Evolutionary conservation across 106 monocot species (phyloP).

Genomic region (Platanthera zijinensis): DNA sequence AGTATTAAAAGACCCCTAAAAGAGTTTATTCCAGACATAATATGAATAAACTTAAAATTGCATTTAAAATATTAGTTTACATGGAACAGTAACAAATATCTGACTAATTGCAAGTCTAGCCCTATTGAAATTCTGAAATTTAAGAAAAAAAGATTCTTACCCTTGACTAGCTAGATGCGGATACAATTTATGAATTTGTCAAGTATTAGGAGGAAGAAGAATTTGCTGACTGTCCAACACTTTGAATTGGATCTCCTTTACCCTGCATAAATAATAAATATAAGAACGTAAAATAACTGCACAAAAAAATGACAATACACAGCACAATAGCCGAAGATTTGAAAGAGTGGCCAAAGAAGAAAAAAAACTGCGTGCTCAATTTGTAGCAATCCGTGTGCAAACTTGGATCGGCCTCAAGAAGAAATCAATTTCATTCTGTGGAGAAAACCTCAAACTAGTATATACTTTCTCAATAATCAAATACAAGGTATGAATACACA

Average conservation of each 20-base stretch:
- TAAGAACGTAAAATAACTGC: not conserved
- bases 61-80: not conserved
- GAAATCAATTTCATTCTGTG: no score
- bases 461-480: no score
- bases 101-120: not conserved
- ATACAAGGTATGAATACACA: no score
- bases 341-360: no score
- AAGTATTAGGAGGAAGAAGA: not conserved
- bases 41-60: not conserved
- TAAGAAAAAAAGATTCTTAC: not conserved
- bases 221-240: not conserved
- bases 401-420: no score
- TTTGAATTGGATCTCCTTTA: not conserved
- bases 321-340: not conserved
- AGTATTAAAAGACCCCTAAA: not conserved
- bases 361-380: no score
- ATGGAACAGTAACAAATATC: not conserved
- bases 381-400: no score
- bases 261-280: conserved; percentile 4
- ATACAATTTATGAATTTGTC: not conserved
- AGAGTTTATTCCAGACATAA: not conserved
- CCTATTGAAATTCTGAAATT: not conserved
- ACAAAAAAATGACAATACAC: not conserved
- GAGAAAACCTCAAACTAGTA: no score
- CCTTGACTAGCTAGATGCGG: not conserved